Conservation (phyloP, 192 early-diverging fungal genomes). For the Backusella tuberculispora region DNA sequence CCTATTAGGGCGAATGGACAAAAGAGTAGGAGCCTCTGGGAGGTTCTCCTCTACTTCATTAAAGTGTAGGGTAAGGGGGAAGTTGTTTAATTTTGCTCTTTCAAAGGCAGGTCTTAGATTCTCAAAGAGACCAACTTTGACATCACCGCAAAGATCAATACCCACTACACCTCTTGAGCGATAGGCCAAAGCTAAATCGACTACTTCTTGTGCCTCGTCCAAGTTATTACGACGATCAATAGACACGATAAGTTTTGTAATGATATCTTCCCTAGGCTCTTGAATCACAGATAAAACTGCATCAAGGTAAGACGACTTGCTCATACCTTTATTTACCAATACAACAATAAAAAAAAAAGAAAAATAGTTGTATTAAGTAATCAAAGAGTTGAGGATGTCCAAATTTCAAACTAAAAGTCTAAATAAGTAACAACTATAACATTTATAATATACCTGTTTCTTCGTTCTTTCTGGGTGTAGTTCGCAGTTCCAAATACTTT, state of each 20-base stretch:
- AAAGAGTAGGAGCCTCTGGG: conserved; percentile 46
- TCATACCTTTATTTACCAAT: conserved; percentile 43
- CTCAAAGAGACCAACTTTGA: conserved; percentile 43
- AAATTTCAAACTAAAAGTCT: not conserved
- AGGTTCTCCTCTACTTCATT: conserved; percentile 54
- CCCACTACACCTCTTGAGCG: conserved; percentile 50
- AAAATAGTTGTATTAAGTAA: not conserved
- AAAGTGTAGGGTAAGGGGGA: conserved; percentile 60
- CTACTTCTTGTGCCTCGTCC: conserved; percentile 52
- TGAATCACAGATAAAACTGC: conserved; percentile 38
- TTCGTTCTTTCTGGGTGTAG: conserved; percentile 52
- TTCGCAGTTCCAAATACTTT: conserved; percentile 61
- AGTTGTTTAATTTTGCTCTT: conserved; percentile 46
- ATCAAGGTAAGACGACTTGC: conserved; percentile 52
- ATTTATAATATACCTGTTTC: conserved; percentile 34
- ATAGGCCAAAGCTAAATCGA: conserved; percentile 54
- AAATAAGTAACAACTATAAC: not conserved
- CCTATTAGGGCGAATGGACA: conserved; percentile 50
- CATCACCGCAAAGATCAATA: conserved; percentile 67
- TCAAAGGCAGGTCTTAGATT: conserved; percentile 51
- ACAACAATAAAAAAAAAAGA: not conserved
- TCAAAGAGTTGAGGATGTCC: not conserved
- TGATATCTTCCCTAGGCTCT: conserved; percentile 35
- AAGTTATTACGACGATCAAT: conserved; percentile 55
- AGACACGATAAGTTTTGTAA: conserved; percentile 52